phyloP scores from a whole-genome alignment of 257 asterid genomes.

The Solanum piurae region DNA sequence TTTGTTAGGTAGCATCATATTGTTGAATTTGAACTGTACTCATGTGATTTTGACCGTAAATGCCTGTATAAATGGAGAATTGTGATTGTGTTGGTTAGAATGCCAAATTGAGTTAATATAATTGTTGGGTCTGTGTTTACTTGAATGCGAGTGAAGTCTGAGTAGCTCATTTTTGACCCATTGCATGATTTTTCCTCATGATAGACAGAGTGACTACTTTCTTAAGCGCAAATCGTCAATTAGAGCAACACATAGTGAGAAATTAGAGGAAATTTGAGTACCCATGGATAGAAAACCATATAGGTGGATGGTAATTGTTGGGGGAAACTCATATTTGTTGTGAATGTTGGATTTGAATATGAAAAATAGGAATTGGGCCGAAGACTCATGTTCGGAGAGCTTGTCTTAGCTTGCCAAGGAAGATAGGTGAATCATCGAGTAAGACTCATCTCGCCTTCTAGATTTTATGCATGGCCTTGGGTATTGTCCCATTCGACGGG shows the following conservation, averaged over 20 bases:
- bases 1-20: too few species aligned
- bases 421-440: not conserved
- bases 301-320: not conserved
- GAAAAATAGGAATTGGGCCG: not conserved
- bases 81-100: too few species aligned
- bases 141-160: too few species aligned
- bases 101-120: too few species aligned
- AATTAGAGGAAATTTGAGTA: not conserved
- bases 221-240: not conserved
- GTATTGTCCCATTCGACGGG: not conserved
- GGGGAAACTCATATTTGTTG: not conserved
- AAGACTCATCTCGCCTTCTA: not conserved
- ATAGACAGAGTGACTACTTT: not conserved
- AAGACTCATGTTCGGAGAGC: not conserved
- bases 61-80: too few species aligned
- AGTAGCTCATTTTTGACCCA: too few species aligned
- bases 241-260: not conserved
- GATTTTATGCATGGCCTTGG: not conserved
- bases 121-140: too few species aligned
- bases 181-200: too few species aligned
- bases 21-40: too few species aligned
- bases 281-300: not conserved
- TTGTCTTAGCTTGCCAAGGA: not conserved
- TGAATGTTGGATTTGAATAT: not conserved
- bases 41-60: too few species aligned